Evolutionary conservation across 148 eudicot species (phyloP).

Genomic region (Rhododendron henanense): DNA sequence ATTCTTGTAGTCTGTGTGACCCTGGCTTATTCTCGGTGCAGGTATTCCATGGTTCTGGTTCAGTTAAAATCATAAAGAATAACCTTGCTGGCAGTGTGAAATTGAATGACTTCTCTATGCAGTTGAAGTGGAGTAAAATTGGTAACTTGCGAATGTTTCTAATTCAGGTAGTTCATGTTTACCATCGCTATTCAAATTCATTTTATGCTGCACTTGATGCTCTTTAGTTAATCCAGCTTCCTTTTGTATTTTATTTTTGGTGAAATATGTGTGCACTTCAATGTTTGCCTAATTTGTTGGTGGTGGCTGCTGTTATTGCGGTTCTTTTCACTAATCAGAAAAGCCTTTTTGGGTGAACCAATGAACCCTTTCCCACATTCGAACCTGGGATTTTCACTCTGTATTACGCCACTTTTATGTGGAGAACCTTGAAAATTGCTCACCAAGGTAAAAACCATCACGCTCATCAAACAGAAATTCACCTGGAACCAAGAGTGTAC

Average conservation of each 20-base stretch:
- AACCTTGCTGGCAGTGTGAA: conserved; percentile 66
- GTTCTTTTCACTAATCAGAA: background rate
- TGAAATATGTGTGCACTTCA: background rate
- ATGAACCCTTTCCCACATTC: background rate
- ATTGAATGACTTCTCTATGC: conserved; percentile 51
- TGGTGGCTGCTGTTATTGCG: background rate
- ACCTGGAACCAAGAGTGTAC: background rate
- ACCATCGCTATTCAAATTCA: background rate
- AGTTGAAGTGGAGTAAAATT: conserved; percentile 60
- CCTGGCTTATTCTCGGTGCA: conserved; percentile 25
- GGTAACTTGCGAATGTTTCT: conserved; percentile 64
- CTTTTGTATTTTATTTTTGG: background rate
- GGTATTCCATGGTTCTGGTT: conserved; percentile 66
- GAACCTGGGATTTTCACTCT: background rate
- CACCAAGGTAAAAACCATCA: background rate
- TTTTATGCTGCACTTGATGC: background rate
- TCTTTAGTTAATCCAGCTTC: background rate
- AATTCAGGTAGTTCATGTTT: conserved; percentile 44
- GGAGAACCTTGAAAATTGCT: background rate
- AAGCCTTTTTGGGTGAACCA: background rate
- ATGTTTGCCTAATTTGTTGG: background rate
- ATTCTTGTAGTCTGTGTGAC: background rate
- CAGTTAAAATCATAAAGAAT: conserved; percentile 47
- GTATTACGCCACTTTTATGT: background rate
- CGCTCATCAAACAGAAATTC: background rate